Base-by-base conservation (phyloP, 2,329 filamentous ascomycete species). In the Pyrenochaeta sp. region DNA sequence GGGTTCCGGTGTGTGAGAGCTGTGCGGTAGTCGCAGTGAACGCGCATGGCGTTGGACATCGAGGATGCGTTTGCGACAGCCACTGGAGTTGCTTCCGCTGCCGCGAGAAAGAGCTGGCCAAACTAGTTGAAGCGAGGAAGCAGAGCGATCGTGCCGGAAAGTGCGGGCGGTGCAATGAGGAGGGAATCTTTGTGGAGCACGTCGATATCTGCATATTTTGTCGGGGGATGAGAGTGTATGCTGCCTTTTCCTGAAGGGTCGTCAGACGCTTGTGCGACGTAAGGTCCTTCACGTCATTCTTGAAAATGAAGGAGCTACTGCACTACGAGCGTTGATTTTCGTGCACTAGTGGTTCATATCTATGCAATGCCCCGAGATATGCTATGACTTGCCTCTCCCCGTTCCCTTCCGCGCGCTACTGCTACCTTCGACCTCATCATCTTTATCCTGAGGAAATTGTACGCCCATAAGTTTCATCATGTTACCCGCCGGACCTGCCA, bases 391-490 rank as follows among this genome's bases (percentile, higher is more conserved):
- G 19, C 19, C 19, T 15, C 12, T 39, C 4, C 9, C 15, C 36
- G n/a, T 39, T 5, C 36, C 36, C 15, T 39, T 19, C 15, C 36
- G 13, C 13, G 15, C 4, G 36, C 36, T 39, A 39, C 13, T 44
- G 15, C 42, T 24, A 12, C 42, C 25, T 10, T 30, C 28, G 22
- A 57, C 48, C 22, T 72, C 79, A 36, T 87, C 84, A 27, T 85
- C 88, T 59, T 94, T 92, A 69, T 96, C 92, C 58, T 91, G 84
- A 0, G 94, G 94, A 58, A 97, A 81, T 40, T 86, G 84, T 64
- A 97, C 82, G 0, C 93, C 93, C 89, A 98, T 90, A 79, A 96
- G 85, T 6, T 89, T 90, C 70, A 99, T 84, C 59, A 99, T 81
- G 73, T 97, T 98, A 0, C 93, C 89, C 2, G 91, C 91, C 0